These are phyloP conservation scores for Ogataea philodendri DNA, from an alignment of 805 yeast species.

Conservation along the genomic window DNA sequence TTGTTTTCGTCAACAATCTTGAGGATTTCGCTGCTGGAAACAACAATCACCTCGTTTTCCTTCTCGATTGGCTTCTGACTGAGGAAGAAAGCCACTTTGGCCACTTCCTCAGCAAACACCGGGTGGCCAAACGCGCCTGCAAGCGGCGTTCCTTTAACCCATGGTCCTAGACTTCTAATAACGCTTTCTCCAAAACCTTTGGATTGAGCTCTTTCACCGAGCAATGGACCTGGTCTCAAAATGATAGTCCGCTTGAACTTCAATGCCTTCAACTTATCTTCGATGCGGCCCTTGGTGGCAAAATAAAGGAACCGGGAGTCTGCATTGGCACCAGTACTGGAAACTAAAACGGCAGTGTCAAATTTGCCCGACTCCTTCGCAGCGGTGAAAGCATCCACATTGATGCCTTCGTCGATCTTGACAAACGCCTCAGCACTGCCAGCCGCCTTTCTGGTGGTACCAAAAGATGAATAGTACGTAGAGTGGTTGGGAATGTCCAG, in stretches of 20 bases:
- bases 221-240: conserved; percentile 70
- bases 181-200: conserved; percentile 39
- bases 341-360: conserved; percentile 63
- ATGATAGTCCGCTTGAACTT: conserved; percentile 72
- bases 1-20: conserved; percentile 19
- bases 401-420: conserved; percentile 72
- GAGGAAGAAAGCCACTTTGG: conserved; percentile 39
- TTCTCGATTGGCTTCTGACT: conserved; percentile 24
- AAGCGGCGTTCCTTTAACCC: conserved; percentile 32
- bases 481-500: conserved; percentile 35
- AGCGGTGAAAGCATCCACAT: conserved; percentile 63
- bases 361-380: conserved; percentile 67
- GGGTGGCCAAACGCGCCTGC: conserved; percentile 33
- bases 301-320: conserved; percentile 59
- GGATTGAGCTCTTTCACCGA: conserved; percentile 56
- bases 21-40: conserved; percentile 24
- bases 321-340: conserved; percentile 62
- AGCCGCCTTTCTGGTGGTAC: conserved; percentile 70
- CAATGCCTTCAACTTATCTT: conserved; percentile 59
- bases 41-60: conserved; percentile 27
- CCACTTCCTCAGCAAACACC: conserved; percentile 65
- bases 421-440: conserved; percentile 71
- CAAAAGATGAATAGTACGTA: conserved; percentile 62
- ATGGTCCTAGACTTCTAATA: conserved; percentile 33
- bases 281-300: conserved; percentile 72